Evolutionary conservation across 257 asterid genomes (phyloP).

Genomic region (Solanum etuberosum): DNA sequence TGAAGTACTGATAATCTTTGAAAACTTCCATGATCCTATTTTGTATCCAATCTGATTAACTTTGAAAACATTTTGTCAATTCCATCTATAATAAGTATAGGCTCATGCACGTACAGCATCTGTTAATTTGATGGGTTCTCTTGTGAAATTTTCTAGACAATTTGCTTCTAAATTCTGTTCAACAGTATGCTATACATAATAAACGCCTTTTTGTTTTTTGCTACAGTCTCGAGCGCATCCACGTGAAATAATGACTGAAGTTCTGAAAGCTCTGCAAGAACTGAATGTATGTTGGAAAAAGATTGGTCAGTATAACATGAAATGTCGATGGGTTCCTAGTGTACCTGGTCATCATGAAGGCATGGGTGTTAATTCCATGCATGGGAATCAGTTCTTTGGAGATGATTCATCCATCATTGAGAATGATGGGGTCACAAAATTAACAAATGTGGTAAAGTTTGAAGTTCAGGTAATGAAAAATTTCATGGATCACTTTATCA

Average conservation of each 20-base stretch:
- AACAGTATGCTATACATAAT: background rate
- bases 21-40: background rate
- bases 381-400: conserved; percentile 32
- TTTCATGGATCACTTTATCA: background rate
- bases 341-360: conserved; percentile 32
- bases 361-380: conserved; percentile 30
- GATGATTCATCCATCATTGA: conserved; percentile 50
- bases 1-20: background rate
- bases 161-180: background rate
- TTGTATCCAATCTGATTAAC: background rate
- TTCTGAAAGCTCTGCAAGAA: conserved; percentile 78
- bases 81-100: background rate
- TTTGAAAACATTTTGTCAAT: background rate
- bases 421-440: conserved; percentile 29
- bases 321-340: conserved; percentile 69
- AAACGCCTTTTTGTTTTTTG: conserved; percentile 4
- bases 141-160: background rate
- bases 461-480: conserved; percentile 66
- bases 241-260: conserved; percentile 91
- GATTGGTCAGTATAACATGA: conserved; percentile 87
- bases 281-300: conserved; percentile 75
- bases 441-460: conserved; percentile 62
- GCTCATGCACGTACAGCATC: background rate
- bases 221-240: conserved; percentile 84
- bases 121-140: background rate